These are phyloP conservation scores for Cadophora luteo-olivacea DNA, from an alignment of 2,329 filamentous ascomycete species.

Conservation along the genomic window DNA sequence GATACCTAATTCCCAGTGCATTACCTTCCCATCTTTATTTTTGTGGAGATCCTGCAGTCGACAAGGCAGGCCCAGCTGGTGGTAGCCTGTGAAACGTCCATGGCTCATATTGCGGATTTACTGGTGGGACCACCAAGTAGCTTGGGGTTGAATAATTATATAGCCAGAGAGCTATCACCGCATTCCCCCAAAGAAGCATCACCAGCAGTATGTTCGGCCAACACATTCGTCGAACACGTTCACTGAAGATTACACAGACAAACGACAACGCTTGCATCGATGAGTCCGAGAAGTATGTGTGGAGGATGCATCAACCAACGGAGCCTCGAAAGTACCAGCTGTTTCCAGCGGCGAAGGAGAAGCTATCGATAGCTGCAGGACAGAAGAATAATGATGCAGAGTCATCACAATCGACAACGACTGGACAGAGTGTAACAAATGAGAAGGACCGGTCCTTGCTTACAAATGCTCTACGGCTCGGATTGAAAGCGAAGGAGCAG, in stretches of 20 bases:
- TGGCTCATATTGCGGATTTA: constrained; percentile 69
- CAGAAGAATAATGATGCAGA: constrained; percentile 56
- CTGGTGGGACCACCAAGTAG: constrained; percentile 51
- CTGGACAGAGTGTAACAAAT: constrained; percentile 44
- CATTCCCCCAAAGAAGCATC: constrained; percentile 44
- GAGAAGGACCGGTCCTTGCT: constrained; percentile 47
- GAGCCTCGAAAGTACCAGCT: constrained; percentile 63
- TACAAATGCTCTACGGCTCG: constrained; percentile 54
- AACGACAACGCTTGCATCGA: constrained; percentile 28
- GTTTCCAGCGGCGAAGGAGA: constrained; percentile 56
- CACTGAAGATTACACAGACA: constrained; percentile 36
- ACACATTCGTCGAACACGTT: constrained; percentile 6
- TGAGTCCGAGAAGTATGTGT: constrained; percentile 57
- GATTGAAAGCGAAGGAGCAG: constrained; percentile 63
- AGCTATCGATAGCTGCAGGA: constrained; percentile 45
- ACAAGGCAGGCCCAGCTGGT: constrained; percentile 32
- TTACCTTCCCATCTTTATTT: constrained; percentile 23
- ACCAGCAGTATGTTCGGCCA: constrained; percentile 36
- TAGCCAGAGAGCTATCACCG: constrained; percentile 57
- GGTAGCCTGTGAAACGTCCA: constrained; percentile 43
- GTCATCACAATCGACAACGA: constrained; percentile 45
- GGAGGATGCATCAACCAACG: constrained; percentile 65
- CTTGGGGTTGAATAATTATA: constrained; percentile 53
- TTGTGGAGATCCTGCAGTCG: constrained; percentile 21
- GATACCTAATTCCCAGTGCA: constrained; percentile 13